These are phyloP conservation scores for Solanum peruvianum DNA, from an alignment of 257 asterid species.

Conservation along the genomic window DNA sequence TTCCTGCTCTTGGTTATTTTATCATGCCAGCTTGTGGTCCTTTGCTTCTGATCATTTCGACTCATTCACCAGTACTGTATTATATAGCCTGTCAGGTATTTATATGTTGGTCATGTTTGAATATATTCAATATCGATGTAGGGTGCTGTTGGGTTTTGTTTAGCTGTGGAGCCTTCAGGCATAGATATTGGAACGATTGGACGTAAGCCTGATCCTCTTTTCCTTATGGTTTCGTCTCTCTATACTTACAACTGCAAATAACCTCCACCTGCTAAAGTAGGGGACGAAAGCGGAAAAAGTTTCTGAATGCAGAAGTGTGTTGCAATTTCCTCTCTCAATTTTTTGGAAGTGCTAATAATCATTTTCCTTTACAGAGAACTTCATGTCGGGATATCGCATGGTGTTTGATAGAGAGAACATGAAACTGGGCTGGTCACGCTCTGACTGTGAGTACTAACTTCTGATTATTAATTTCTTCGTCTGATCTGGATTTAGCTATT, in stretches of 20 bases:
- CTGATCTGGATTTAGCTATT: background rate
- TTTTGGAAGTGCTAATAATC: background rate
- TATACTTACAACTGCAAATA: background rate
- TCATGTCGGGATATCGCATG: constrained; percentile 71
- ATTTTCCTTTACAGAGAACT: constrained; percentile 60
- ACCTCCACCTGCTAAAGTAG: background rate
- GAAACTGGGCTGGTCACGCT: constrained; percentile 69
- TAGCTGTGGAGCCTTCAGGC: constrained; percentile 56
- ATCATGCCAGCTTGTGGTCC: background rate
- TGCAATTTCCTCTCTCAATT: background rate
- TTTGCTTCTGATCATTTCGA: background rate
- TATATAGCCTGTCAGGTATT: background rate
- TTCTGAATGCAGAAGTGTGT: background rate
- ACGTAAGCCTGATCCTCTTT: constrained; percentile 43
- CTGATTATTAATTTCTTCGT: background rate
- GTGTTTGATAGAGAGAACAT: constrained; percentile 70
- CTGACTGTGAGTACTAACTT: constrained; percentile 55
- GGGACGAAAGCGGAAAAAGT: background rate
- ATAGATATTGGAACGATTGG: constrained; percentile 62
- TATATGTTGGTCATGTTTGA: background rate
- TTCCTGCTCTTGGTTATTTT: background rate
- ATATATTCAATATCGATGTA: constrained; percentile 24
- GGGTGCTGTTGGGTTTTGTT: constrained; percentile 87
- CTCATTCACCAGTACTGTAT: background rate
- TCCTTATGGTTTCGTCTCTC: background rate